A percentile compares a stretch with the other conserved stretches of the same genome.
These are phyloP conservation scores for Talaromyces piceae DNA, from an alignment of 2,329 filamentous ascomycete genomes.

Conservation along the genomic window DNA sequence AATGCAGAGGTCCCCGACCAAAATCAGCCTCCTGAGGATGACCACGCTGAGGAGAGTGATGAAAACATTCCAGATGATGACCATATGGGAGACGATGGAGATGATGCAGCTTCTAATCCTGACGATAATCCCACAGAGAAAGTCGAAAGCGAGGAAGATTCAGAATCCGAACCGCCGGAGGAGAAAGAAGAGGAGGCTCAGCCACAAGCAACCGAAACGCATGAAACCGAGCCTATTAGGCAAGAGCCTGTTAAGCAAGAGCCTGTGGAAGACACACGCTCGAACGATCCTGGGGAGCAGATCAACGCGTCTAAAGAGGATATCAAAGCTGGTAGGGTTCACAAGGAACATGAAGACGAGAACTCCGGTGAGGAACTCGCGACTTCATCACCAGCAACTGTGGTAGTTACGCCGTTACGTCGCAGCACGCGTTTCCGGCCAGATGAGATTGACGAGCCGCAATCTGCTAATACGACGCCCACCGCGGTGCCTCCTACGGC, in stretches of 20 bases:
- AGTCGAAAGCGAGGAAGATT: neutral
- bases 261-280: neutral
- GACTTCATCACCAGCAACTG: neutral
- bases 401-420: neutral
- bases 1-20: neutral
- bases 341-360: constrained; percentile 1
- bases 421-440: neutral
- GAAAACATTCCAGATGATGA: neutral
- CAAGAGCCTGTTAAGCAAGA: neutral
- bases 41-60: neutral
- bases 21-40: neutral
- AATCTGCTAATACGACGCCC: neutral
- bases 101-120: neutral
- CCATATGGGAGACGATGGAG: constrained; percentile 3
- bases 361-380: neutral
- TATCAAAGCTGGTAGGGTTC: neutral
- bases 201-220: neutral
- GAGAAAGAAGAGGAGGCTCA: too few species aligned
- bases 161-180: neutral
- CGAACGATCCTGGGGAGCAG: neutral
- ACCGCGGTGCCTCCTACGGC: constrained; percentile 12
- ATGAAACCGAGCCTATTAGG: neutral
- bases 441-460: constrained; percentile 7
- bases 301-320: neutral
- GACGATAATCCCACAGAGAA: neutral